Percentiles rank a stretch among this genome's conserved stretches.
Conservation (phyloP, 805 yeast species). For the Hanseniaspora occidentalis region DNA sequence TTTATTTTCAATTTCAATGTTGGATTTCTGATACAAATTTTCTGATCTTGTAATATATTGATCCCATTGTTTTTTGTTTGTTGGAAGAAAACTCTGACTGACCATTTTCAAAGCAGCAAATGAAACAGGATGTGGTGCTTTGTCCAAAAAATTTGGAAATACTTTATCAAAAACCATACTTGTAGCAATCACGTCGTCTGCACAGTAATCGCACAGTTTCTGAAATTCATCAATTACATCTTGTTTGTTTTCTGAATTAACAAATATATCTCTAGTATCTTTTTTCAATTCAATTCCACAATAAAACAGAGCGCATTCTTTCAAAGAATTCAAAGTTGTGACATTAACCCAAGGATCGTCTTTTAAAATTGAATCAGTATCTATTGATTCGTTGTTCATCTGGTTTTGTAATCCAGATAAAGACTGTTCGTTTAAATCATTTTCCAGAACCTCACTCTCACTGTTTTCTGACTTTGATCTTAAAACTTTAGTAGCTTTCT, state of each 20-base stretch:
- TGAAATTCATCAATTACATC: conserved; percentile 46
- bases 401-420: not conserved
- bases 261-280: conserved; percentile 50
- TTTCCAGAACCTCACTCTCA: conserved; percentile 15
- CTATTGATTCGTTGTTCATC: conserved; percentile 2
- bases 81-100: conserved; percentile 67
- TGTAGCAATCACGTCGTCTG: conserved; percentile 71
- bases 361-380: conserved; percentile 17
- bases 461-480: conserved; percentile 8
- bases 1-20: conserved; percentile 41
- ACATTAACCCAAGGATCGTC: conserved; percentile 79
- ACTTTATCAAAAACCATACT: conserved; percentile 53
- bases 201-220: conserved; percentile 65
- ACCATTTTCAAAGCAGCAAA: conserved; percentile 74
- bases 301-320: conserved; percentile 68
- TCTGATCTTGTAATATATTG: conserved; percentile 63
- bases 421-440: too few relatives aligned
- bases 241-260: conserved; percentile 35
- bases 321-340: conserved; percentile 68
- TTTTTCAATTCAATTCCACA: conserved; percentile 61
- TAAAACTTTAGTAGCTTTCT: conserved; percentile 35
- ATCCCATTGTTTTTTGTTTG: conserved; percentile 56
- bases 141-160: conserved; percentile 51
- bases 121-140: conserved; percentile 89
- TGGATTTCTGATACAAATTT: conserved; percentile 44